A percentile compares a stretch with the other conserved stretches of the same genome.
These are phyloP conservation scores for Pichia nanzhaoensis DNA, from an alignment of 805 yeast species.

Conservation along the genomic window DNA sequence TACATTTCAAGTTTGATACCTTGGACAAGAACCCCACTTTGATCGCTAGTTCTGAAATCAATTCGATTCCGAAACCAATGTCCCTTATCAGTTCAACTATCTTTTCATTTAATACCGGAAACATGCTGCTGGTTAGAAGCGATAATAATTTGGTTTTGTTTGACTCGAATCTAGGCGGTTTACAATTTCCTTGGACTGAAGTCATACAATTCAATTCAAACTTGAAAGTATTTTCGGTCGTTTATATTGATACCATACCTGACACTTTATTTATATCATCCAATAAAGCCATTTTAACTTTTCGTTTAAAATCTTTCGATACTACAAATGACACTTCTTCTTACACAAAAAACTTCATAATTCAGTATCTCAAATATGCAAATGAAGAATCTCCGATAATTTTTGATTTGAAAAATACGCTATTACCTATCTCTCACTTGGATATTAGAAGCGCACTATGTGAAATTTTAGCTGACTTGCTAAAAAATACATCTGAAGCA, in stretches of 20 bases:
- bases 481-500: conserved; percentile 48
- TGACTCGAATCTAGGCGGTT: conserved; percentile 35
- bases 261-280: conserved; percentile 34
- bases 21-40: not conserved
- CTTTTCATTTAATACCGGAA: not conserved
- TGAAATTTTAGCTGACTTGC: conserved; percentile 47
- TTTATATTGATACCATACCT: conserved; percentile 23
- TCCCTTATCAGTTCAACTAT: not conserved
- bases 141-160: conserved; percentile 45
- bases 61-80: not conserved
- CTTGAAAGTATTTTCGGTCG: conserved; percentile 52
- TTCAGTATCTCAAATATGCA: conserved; percentile 73
- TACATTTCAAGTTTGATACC: conserved; percentile 1
- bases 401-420: conserved; percentile 31
- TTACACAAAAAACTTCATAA: conserved; percentile 65
- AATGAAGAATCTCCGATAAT: conserved; percentile 14
- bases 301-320: conserved; percentile 40
- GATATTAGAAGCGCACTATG: conserved; percentile 48
- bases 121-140: not conserved
- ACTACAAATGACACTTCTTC: conserved; percentile 12
- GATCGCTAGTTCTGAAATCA: not conserved
- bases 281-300: conserved; percentile 53
- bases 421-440: conserved; percentile 31
- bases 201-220: conserved; percentile 49
- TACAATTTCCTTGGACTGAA: conserved; percentile 68